Evolutionary conservation across 352 stramenopile genomes (phyloP), one percentile per base, ranked within the genome.

Genomic region (Phytophthora lateralis): DNA sequence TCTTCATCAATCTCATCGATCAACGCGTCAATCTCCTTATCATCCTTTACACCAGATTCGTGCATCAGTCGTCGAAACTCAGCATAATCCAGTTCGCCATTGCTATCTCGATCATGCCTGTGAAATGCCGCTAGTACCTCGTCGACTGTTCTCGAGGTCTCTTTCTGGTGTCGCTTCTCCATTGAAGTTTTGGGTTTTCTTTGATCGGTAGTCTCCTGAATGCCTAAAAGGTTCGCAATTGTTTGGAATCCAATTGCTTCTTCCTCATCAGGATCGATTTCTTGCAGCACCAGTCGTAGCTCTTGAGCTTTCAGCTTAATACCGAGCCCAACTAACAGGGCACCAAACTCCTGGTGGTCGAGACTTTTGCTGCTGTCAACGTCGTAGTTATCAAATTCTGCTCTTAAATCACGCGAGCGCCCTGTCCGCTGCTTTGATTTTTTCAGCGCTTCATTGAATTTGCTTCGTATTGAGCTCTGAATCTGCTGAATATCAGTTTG

Each of bases 341-440:
- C 78, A 1, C 69, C 63, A 44, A 91, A 91, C 47, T 91, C 82
- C 27, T 85, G 71, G 38, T 82, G 78, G 47, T 89, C 78, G 0
- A 91, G 71, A 29, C 67, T 60, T 8, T 71, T 62, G 35, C 49
- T 88, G n/a, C 63, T 68, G 10, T 89, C 74, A 6, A 72, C 48
- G 45, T 88, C 82, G 29, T 78, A 91, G 27, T 78, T 69, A 3
- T 32, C 55, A 47, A 89, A 91, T 20, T 85, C 78, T 3, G 60
- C 41, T 9, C 57, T 64, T 6, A 91, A 15, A 18, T 68, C 49
- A 20, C 54, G 24, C 15, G 42, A 5, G 27, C 44, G 32, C 20
- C 57, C 43, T 24, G 35, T 51, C 14, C 44, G 45, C 29, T 73
- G 59, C 15, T 62, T 73, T 11, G 63, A 76, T 27, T 15, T 66